Conservation (phyloP, 1,284 basidiomycete species). For the Tilletiaria anomala region DNA sequence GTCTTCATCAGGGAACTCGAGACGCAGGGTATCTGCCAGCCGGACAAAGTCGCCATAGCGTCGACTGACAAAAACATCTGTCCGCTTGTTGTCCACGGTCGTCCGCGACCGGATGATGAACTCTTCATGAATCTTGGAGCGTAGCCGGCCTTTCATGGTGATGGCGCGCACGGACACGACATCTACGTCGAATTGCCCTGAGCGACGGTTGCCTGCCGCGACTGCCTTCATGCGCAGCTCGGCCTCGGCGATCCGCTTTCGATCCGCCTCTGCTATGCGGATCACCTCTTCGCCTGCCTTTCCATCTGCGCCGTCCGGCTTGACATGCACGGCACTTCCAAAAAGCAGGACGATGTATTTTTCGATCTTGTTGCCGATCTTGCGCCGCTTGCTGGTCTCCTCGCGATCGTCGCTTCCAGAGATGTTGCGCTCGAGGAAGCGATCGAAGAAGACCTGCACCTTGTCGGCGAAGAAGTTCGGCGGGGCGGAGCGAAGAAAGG, state of each 20-base stretch:
- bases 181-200: constrained; percentile 29
- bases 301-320: constrained; percentile 9
- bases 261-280: constrained; percentile 23
- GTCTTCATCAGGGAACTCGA: constrained; percentile 47
- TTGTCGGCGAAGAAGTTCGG: constrained; percentile 37
- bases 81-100: constrained; percentile 45
- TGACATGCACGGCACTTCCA: constrained; percentile 22
- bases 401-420: constrained; percentile 17
- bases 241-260: constrained; percentile 14
- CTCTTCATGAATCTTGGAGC: constrained; percentile 45
- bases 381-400: constrained; percentile 20
- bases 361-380: constrained; percentile 17
- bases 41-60: constrained; percentile 81
- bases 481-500: constrained; percentile 32
- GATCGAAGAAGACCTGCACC: constrained; percentile 35
- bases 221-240: constrained; percentile 23
- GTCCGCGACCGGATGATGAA: constrained; percentile 81
- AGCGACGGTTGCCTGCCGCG: not conserved
- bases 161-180: constrained; percentile 30
- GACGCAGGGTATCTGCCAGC: constrained; percentile 24
- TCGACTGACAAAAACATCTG: constrained; percentile 75
- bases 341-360: constrained; percentile 26
- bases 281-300: constrained; percentile 24
- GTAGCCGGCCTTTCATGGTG: constrained; percentile 19
- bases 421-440: constrained; percentile 31